Base-by-base conservation (phyloP, 352 stramenopile species). In the Phytophthora aleatoria region DNA sequence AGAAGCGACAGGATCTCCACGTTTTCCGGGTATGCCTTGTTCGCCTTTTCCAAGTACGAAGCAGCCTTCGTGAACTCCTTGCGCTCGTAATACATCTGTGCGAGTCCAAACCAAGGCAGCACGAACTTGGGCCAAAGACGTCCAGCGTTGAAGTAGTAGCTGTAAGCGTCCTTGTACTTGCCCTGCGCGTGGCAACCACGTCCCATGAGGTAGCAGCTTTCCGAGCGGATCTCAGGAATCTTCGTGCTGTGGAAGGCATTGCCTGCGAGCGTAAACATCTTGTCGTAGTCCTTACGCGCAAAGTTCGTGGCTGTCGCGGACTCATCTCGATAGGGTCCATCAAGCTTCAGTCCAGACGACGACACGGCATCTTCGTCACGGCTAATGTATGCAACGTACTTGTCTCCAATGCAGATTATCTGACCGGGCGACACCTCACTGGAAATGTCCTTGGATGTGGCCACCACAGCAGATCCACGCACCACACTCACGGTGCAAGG, bases 151-250 rank as follows among this genome's bases (percentile, higher is more conserved):
- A 97, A 96, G 77, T 99, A 99, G 71, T 98, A 97, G 68, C 94
- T 97, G 69, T 97, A 97, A 11, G 97, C 97, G 57, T 98, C 88
- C 66, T 98, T 96, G 75, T 98, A 97, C 62, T 98, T 97, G 52
- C 89, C 90, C 57, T 85, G 83, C 33, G 95, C 92, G 68, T 99
- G 97, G 55, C 95, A 95, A n/a, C 97, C 96, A 52, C 97, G 90
- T 10, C 92, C 97, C 77, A 98, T 95, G 33, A 98, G 87, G 71
- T 98, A 99, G 51, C 97, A 97, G 62, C 94, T 98, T 74, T 99
- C 97, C 10, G 95, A 97, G 50, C 97, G 94, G 30, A 99, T 98
- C 57, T 94, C 83, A 7, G 87, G 69, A 13, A 94, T 92, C 69
- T 95, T 92, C 1, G 88, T 96, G 57, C 81, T 93, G 73, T 96